Base-by-base conservation (phyloP, 1,139 yeast species). In the Candida neerlandica region DNA sequence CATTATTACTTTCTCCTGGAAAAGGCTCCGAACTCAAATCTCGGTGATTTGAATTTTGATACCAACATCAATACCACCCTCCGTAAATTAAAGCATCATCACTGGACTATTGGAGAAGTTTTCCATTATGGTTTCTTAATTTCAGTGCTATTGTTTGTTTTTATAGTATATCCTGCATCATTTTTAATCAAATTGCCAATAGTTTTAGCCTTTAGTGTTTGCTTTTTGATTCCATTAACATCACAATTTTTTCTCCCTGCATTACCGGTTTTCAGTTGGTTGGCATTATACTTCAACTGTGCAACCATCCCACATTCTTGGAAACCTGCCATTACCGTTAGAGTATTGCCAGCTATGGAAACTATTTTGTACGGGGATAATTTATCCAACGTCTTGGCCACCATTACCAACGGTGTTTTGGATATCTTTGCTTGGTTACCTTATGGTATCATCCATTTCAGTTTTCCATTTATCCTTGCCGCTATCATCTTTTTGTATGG, bases 401-500 rank as follows among this genome's bases (percentile, higher is more conserved):
- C 95, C 3, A 74, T 84, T 16, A 85, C 89, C 30, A 81, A 78
- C 55, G 67, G 87, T 2, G 61, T 84, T 5, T 75, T 91, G 50
- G 99, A 94, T 65, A 74, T 94, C 23, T 63, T 90, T 45, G 97
- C 98, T 7, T 94, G 98, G 98, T 69, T 95, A 48, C 99, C 99
- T 2, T 94, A 94, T 66, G 99, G 99, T 5, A 66, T 94, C 23
- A 77, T 89, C 56, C 99, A 94, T 70, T 95, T 90, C 63, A 83
- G 88, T 33, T 83, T 91, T 21, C 99, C 99, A 4, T 90, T 92
- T 65, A 81, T 94, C 10, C 90, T 90, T 47, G 95, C 98, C 0
- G 82, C 78, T 5, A 67, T 91, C 49, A 72, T 91, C 45, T 94
- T 90, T 63, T 59, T 94, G 30, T 94, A 90, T 76, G 97, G 90